phyloP scores from a whole-genome alignment of 306 rosid species.

The Gillenia trifoliata region DNA sequence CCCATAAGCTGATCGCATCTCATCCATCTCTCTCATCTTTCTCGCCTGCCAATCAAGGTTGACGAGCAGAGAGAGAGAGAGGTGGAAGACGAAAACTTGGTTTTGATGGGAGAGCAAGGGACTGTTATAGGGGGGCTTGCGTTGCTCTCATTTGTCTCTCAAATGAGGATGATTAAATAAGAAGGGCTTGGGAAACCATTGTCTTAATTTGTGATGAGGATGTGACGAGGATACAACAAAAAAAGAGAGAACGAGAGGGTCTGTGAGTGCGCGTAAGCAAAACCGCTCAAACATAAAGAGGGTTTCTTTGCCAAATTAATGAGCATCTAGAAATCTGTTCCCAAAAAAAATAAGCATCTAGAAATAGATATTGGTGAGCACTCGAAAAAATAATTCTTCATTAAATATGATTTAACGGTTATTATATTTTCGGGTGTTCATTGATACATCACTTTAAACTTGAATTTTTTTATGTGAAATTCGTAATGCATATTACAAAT shows the following conservation, averaged over 20 bases:
- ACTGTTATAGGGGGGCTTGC: not conserved
- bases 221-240: not conserved
- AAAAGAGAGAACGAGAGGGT: not conserved
- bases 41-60: not conserved
- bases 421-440: no score
- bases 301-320: not conserved
- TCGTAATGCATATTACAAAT: no score
- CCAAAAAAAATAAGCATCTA: not conserved
- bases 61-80: constrained; percentile 6
- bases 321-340: not conserved
- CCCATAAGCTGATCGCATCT: not conserved
- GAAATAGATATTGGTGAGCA: not conserved
- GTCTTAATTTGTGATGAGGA: not conserved
- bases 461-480: no score
- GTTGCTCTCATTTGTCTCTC: not conserved
- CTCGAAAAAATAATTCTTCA: not conserved
- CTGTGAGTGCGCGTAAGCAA: not conserved
- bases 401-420: no score
- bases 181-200: not conserved
- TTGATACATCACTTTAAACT: no score
- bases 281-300: not conserved
- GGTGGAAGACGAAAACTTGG: not conserved
- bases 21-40: constrained; percentile 12
- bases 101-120: not conserved
- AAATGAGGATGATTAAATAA: not conserved